A percentile compares a stretch with the other conserved stretches of the same genome.
phyloP scores from a whole-genome alignment of 2,329 filamentous ascomycete genomes.

The Ophiostoma himal-ulmi region DNA sequence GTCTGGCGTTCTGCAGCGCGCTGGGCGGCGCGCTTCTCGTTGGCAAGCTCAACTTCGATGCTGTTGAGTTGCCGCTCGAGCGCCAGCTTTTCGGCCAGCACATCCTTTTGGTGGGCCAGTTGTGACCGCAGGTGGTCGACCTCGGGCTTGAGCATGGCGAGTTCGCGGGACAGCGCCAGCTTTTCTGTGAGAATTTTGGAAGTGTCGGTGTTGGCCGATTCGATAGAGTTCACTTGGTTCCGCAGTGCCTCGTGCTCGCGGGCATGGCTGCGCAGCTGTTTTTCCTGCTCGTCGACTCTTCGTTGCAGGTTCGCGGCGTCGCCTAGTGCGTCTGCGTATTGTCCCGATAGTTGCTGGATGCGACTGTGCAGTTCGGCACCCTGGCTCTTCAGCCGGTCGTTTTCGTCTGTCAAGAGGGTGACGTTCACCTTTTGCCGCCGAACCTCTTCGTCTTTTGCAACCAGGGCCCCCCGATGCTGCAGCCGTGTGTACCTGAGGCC shows the following conservation, averaged over 20 bases:
- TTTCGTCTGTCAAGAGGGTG: constrained; percentile 69
- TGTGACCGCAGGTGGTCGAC: constrained; percentile 52
- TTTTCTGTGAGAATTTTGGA: constrained; percentile 61
- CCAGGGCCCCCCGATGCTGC: constrained; percentile 57
- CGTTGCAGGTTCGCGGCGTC: constrained; percentile 43
- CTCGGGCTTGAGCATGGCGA: constrained; percentile 50
- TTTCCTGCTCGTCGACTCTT: constrained; percentile 42
- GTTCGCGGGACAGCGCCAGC: constrained; percentile 46
- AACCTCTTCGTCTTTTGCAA: constrained; percentile 68
- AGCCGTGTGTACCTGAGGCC: constrained; percentile 66
- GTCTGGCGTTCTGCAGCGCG: constrained; percentile 42
- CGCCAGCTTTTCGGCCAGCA: constrained; percentile 71
- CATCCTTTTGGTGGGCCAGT: constrained; percentile 55
- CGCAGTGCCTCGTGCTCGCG: constrained; percentile 45
- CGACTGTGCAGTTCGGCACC: constrained; percentile 55
- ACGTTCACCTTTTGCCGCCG: constrained; percentile 64
- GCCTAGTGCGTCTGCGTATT: constrained; percentile 37
- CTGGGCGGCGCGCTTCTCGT: constrained; percentile 66
- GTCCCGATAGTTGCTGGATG: constrained; percentile 43
- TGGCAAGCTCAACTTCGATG: constrained; percentile 74
- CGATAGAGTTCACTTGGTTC: constrained; percentile 66
- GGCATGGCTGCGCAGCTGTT: constrained; percentile 44
- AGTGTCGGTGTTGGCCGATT: constrained; percentile 61
- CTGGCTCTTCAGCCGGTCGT: constrained; percentile 59
- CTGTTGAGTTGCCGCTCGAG: constrained; percentile 72